Evolutionary conservation across 331 rosid species (phyloP).

Genomic region (Pyrus hybrid): DNA sequence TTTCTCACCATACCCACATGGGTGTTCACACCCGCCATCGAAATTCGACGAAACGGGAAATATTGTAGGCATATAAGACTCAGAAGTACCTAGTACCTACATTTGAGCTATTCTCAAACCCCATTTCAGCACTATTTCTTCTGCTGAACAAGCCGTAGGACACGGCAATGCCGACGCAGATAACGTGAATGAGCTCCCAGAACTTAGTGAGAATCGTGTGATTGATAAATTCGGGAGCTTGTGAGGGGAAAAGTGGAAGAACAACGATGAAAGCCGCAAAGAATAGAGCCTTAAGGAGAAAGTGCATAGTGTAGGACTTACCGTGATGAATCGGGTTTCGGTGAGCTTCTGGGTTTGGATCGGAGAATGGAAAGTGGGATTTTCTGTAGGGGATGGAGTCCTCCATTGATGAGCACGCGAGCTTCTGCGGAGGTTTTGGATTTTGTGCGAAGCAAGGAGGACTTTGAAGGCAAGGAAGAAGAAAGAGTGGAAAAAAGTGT

Average conservation of each 20-base stretch:
- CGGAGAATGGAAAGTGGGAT: slow-evolving; percentile 31
- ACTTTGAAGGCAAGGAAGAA: slow-evolving; percentile 51
- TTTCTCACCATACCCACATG: slow-evolving; percentile 48
- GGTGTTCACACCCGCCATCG: slow-evolving; percentile 47
- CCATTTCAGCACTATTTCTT: slow-evolving; percentile 34
- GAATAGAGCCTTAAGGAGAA: slow-evolving; percentile 43
- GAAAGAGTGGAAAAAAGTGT: background rate
- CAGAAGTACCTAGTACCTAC: slow-evolving; percentile 19
- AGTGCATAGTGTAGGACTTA: slow-evolving; percentile 37
- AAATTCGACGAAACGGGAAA: slow-evolving; percentile 48
- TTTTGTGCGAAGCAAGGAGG: slow-evolving; percentile 41
- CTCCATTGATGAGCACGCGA: slow-evolving; percentile 47
- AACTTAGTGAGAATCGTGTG: slow-evolving; percentile 49
- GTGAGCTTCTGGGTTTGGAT: slow-evolving; percentile 22
- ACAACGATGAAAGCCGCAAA: slow-evolving; percentile 29
- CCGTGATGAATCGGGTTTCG: slow-evolving; percentile 32
- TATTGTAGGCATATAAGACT: slow-evolving; percentile 50
- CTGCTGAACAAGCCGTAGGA: slow-evolving; percentile 75
- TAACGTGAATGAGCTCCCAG: slow-evolving; percentile 84
- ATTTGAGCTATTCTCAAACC: slow-evolving; percentile 22
- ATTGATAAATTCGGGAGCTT: slow-evolving; percentile 72
- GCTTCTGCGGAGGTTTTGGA: slow-evolving; percentile 6
- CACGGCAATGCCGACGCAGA: slow-evolving; percentile 84
- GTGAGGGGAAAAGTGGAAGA: slow-evolving; percentile 70
- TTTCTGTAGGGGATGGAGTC: slow-evolving; percentile 34